Conservation (phyloP, 495 filamentous ascomycete genomes). For the Hamigera avellanea region DNA sequence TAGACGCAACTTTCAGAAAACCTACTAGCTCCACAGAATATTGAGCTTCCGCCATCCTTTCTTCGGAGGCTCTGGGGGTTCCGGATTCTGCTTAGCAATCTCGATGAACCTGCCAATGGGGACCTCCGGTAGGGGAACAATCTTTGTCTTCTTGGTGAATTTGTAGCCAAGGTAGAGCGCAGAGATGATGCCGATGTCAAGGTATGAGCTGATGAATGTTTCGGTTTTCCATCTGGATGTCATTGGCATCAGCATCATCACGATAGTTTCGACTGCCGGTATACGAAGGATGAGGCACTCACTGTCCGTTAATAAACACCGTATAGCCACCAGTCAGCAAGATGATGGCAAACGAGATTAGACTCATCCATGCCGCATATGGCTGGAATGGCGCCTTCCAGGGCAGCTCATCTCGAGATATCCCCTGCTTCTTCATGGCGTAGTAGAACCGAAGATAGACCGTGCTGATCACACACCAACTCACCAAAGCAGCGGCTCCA, state of each 20-base stretch:
- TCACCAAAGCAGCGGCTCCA: slow-evolving; percentile 40
- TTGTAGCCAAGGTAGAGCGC: slow-evolving; percentile 45
- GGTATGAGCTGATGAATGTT: slow-evolving; percentile 21
- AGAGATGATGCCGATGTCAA: slow-evolving; percentile 43
- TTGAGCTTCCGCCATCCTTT: slow-evolving; percentile 9
- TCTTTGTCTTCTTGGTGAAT: slow-evolving; percentile 36
- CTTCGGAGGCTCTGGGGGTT: slow-evolving; percentile 9
- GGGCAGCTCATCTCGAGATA: slow-evolving; percentile 31
- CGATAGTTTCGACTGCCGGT: no score
- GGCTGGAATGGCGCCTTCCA: slow-evolving; percentile 41
- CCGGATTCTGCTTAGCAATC: slow-evolving; percentile 12
- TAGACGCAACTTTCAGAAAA: no score
- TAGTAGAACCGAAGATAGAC: slow-evolving; percentile 45
- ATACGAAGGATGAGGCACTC: no score
- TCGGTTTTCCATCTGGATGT: slow-evolving; percentile 16
- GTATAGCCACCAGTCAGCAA: slow-evolving; percentile 16
- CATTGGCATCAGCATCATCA: no score
- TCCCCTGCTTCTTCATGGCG: slow-evolving; percentile 34
- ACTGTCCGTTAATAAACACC: slow-evolving; percentile 41
- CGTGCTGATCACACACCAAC: slow-evolving; percentile 42
- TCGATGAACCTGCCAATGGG: slow-evolving; percentile 18
- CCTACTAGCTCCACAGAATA: slow-evolving; percentile 10
- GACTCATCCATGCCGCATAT: slow-evolving; percentile 32
- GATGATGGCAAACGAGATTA: slow-evolving; percentile 38
- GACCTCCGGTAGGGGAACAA: slow-evolving; percentile 39